A percentile compares a stretch with the other conserved stretches of the same genome.
These are phyloP conservation scores for Elongisporangium prolatum DNA, from an alignment of 352 stramenopile species.

Conservation along the genomic window DNA sequence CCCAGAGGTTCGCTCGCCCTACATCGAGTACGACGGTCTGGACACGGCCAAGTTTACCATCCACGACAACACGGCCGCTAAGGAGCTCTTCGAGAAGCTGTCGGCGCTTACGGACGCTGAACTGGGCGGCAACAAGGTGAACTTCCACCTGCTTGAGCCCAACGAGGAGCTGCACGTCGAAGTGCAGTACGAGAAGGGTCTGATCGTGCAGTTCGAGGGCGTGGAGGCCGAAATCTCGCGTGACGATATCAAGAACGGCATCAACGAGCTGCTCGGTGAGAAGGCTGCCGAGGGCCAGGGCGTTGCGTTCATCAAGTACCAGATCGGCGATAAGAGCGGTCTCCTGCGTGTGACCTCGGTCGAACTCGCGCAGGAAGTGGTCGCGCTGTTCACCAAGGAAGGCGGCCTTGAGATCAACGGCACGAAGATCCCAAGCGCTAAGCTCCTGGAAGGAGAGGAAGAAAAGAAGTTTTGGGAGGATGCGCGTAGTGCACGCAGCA, in stretches of 20 bases:
- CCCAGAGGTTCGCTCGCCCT: constrained; percentile 44
- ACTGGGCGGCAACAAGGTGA: constrained; percentile 71
- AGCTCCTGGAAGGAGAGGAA: constrained; percentile 63
- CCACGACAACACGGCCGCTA: constrained; percentile 32
- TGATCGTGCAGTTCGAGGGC: constrained; percentile 82
- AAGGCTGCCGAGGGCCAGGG: constrained; percentile 53
- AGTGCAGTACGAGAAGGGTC: constrained; percentile 75
- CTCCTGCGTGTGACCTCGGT: constrained; percentile 57
- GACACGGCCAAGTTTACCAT: constrained; percentile 72
- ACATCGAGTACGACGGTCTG: constrained; percentile 79
- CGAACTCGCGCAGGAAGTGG: constrained; percentile 58
- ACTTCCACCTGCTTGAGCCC: constrained; percentile 68
- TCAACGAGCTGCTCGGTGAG: constrained; percentile 80
- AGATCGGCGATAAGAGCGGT: constrained; percentile 68
- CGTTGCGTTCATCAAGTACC: constrained; percentile 85
- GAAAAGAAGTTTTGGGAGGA: constrained; percentile 87
- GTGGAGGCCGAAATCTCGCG: constrained; percentile 77
- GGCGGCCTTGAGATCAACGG: constrained; percentile 68
- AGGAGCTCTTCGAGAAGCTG: constrained; percentile 71
- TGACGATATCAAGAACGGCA: constrained; percentile 82
- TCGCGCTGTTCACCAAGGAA: constrained; percentile 47
- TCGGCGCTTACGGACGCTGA: constrained; percentile 44
- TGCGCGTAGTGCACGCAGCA: constrained; percentile 57
- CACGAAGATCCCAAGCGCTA: constrained; percentile 49
- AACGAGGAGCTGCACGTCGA: constrained; percentile 72